phyloP scores from a whole-genome alignment of 169 alveolate species.

The Prorocentrum cordatum region DNA sequence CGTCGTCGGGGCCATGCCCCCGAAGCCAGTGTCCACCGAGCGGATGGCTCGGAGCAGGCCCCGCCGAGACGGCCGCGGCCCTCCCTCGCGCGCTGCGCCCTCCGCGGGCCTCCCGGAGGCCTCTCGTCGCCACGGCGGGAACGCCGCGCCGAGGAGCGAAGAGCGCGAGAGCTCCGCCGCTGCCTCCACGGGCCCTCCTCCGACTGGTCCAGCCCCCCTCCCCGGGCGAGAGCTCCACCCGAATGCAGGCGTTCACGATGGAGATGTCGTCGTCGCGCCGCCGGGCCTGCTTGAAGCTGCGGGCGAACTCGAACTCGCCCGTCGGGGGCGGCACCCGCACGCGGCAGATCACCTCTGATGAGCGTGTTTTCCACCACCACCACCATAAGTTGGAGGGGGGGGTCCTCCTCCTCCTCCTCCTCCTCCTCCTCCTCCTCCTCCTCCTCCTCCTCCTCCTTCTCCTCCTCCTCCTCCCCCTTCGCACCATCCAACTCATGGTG shows the following conservation, averaged over 20 bases:
- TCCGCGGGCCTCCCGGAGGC: neutral
- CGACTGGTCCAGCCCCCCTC: neutral
- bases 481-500: too few relatives aligned
- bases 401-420: too few relatives aligned
- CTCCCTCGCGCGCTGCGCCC: too few relatives aligned
- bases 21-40: neutral
- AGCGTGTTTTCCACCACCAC: too few relatives aligned
- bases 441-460: too few relatives aligned
- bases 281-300: conserved; percentile 25
- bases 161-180: neutral
- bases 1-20: neutral
- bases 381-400: too few relatives aligned
- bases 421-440: too few relatives aligned
- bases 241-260: conserved; percentile 3
- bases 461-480: too few relatives aligned
- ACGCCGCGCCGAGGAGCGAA: neutral
- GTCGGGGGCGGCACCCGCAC: conserved; percentile 1
- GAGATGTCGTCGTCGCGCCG: conserved; percentile 17
- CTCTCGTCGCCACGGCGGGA: too few relatives aligned
- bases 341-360: too few relatives aligned
- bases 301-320: conserved; percentile 3
- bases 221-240: neutral
- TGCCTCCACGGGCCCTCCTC: neutral
- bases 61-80: too few relatives aligned
- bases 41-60: too few relatives aligned